Evolutionary conservation across 2,329 filamentous ascomycete genomes (phyloP), one percentile per base, ranked within the genome.

Genomic region (Alternaria gaisen): DNA sequence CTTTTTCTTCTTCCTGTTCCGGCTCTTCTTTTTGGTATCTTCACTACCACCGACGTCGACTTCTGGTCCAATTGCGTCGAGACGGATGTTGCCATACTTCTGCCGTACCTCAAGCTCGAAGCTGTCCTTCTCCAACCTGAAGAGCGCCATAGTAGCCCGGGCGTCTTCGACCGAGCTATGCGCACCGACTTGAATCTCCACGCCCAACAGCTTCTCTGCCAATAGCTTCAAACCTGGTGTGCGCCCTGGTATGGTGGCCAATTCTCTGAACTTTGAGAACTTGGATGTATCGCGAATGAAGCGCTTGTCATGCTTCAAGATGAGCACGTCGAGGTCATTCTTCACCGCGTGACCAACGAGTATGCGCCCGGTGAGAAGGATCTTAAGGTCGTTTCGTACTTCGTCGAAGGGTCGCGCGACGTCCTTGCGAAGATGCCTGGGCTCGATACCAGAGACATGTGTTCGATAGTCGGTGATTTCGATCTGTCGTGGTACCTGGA

Each of bases 391-490:
- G 40, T 82, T 79, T 72, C 96, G 94, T 1, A 96, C 95, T 58
- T 91, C 87, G 24, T 90, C 87, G 69, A 98, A 94, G 0, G 81
- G 72, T 7, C 80, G 74, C 38, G 82, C 81, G 44, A 74, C 71
- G 10, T 77, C 74, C n/a, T 73, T 71, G 5, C 84, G 83, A 86
- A 98, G 90, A 67, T 93, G 88, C 61, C 87, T 87, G 0, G 91
- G 85, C 52, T 87, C 86, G 62, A 99, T 90, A 7, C 95, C 95
- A 63, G 91, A 96, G 41, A 97, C 90, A 62, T 86, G 83, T 3
- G 94, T 98, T 63, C 95, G 88, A 90, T 94, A 99, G 79, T 99
- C 92, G 14, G 91, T 93, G 2, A 99, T 92, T 56, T 82, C 83
- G 72, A 93, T 89, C 60, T 88, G 88, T n/a, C 61, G 67, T 32